These are phyloP conservation scores for Candida palmyrensis DNA, from an alignment of 805 yeast genomes.

Conservation along the genomic window DNA sequence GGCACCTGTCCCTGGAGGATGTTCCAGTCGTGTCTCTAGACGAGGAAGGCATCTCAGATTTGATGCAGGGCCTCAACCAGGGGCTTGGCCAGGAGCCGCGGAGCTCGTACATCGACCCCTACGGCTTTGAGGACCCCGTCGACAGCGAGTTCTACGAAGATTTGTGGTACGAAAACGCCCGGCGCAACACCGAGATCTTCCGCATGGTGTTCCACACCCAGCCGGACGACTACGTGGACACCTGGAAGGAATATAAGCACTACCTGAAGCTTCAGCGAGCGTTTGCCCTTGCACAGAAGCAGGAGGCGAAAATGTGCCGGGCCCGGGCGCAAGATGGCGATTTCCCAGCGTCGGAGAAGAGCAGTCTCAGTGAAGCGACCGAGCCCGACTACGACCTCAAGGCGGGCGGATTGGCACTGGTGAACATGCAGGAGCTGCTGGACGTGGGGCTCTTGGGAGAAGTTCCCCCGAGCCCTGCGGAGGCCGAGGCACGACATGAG, in stretches of 20 bases:
- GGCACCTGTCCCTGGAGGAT: constrained; percentile 9
- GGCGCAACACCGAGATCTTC: constrained; percentile 75
- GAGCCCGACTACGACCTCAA: constrained; percentile 6
- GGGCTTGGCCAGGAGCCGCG: too few relatives aligned
- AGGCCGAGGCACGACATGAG: constrained; percentile 5
- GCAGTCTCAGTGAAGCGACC: neutral
- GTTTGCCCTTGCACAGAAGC: constrained; percentile 39
- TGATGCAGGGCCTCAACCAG: constrained; percentile 32
- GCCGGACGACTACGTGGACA: constrained; percentile 86
- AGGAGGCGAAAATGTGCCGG: constrained; percentile 27
- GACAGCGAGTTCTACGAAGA: constrained; percentile 79
- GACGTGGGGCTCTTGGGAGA: constrained; percentile 34
- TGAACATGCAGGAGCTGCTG: constrained; percentile 4
- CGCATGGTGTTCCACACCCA: constrained; percentile 87
- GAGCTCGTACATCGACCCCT: constrained; percentile 72
- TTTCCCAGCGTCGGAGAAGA: neutral
- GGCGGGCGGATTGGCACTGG: neutral
- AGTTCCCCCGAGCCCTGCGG: constrained; percentile 19
- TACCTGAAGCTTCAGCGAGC: constrained; percentile 57
- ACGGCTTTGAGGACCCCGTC: constrained; percentile 82
- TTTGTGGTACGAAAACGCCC: constrained; percentile 77
- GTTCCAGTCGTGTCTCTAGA: constrained; percentile 41
- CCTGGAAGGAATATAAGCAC: constrained; percentile 86
- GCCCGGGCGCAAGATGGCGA: neutral
- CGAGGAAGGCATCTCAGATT: constrained; percentile 37